phyloP scores from a whole-genome alignment of 176 grass and related monocot genomes.

The Oryza glaberrima region DNA sequence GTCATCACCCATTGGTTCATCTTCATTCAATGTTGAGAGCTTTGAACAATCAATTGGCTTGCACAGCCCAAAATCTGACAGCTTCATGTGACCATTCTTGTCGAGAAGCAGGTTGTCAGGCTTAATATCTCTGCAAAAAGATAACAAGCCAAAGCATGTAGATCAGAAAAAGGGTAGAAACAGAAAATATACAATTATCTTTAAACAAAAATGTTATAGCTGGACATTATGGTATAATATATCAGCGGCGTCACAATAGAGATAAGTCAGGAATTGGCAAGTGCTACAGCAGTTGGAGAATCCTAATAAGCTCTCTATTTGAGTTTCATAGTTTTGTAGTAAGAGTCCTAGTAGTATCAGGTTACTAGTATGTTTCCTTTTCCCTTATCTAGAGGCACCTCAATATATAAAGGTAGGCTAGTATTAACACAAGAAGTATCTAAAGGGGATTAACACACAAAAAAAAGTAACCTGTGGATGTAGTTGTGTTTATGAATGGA shows the following conservation, averaged over 20 bases:
- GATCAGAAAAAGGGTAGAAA: slow-evolving; percentile 35
- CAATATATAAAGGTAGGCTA: no score
- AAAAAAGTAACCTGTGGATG: slow-evolving; percentile 81
- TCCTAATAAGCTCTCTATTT: no score
- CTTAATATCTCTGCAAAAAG: slow-evolving; percentile 90
- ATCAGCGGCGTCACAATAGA: no score
- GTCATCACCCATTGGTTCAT: slow-evolving; percentile 87
- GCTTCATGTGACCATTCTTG: slow-evolving; percentile 96
- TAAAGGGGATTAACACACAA: not conserved
- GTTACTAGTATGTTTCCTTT: no score
- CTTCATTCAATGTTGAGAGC: slow-evolving; percentile 92
- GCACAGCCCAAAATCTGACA: slow-evolving; percentile 97
- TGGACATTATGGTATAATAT: no score
- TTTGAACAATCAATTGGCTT: slow-evolving; percentile 96
- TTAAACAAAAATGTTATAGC: slow-evolving; percentile 28
- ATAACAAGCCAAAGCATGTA: slow-evolving; percentile 39
- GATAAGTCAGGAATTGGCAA: no score
- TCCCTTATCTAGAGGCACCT: no score
- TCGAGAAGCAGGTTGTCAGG: slow-evolving; percentile 96
- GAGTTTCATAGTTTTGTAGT: no score
- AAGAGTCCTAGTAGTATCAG: no score
- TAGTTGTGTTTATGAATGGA: slow-evolving; percentile 99
- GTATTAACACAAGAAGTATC: no score
- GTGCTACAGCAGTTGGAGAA: no score
- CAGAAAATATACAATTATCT: not conserved